Base-by-base conservation (phyloP, 2,329 filamentous ascomycete genomes). In the Talaromyces rugulosus region DNA sequence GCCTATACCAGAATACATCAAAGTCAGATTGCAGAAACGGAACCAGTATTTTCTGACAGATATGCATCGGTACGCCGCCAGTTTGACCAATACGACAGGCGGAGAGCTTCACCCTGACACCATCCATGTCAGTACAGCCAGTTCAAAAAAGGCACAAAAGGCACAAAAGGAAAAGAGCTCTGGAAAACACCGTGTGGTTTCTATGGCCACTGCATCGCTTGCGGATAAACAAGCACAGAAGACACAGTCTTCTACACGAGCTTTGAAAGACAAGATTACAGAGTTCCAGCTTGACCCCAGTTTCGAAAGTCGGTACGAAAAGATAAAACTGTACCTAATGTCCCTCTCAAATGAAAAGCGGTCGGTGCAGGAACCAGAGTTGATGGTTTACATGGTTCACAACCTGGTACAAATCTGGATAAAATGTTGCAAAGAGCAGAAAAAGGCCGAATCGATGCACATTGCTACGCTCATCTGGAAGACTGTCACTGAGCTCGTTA, bases 11-110 rank as follows among this genome's bases (percentile, higher is more conserved):
- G 50, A 31, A 31, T 2, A 52, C 6, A n/a, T n/a, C 5, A 28
- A 3, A 30, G 3, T 1, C 3, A 52, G 23, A 52, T 11, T 28
- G 1, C 50, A 52, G 27, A 52, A 16, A 31, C 36, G 36, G 2
- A 86, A 88, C 52, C 88, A 92, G 67, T 80, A 78, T 58, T 87
- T 85, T 69, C 89, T 90, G 83, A 82, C 83, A 1, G 87, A 90
- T 62, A 89, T 89, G 74, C 81, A 82, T 31, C 79, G 81, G 1
- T 92, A 92, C 70, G 87, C 89, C 1, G 87, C 86, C 12, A 90
- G 87, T 72, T 78, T 92, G 54, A 89, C 87, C 0, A 88, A 87
- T 61, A 80, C 85, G 0, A 78, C 81, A 1, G 88, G 87, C 3
- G 89, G 86, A 65, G 78, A 77, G 2, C 79, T 91, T 5, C 80